Base-by-base conservation (phyloP, 2,329 filamentous ascomycete species). In the Cercospora nicotianae region DNA sequence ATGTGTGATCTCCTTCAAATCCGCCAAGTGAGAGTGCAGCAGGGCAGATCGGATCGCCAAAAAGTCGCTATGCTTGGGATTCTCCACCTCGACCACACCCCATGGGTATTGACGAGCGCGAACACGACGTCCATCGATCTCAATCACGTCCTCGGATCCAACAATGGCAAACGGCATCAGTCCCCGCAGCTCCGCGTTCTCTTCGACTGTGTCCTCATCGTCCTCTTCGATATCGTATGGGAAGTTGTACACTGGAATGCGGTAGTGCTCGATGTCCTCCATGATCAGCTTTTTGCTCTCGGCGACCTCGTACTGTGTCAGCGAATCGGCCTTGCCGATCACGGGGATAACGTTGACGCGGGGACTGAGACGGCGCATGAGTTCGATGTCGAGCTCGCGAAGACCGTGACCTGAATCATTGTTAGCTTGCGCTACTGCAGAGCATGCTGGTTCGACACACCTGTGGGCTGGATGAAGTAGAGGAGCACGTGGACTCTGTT, bases 241-340 rank as follows among this genome's bases (percentile, higher is more conserved):
- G 87, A 99, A 99, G 88, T 99, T 99, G 88, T 99, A 99, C 73
- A 99, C 94, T 58, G 95, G 95, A 76, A 99, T 99, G 79, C 95
- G 91, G 86, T 99, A 99, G 83, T 99, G 95, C 84, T 99, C 95
- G 76, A 99, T 99, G 80, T 99, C 95, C 86, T 99, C 95, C 95
- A 99, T 99, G 79, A 99, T 94, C 70, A 99, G 88, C 87, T 98
- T 99, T 89, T 99, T 99, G 75, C 94, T 98, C 83, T 99, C 95
- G 74, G 95, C 95, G 72, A 99, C 87, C 85, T 99, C 95, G 74
- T 92, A 91, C 45, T 95, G 95, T 66, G 95, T 99, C 71, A 99
- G 90, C 23, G 95, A 96, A 81, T 99, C 95, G 79, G 95, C 95
- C 82, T 97, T 97, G 79, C 95, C 95, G 80, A 99, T 97, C 76